Conservation (phyloP, 2,329 filamentous ascomycete genomes). For the Calonectria hawksworthii region DNA sequence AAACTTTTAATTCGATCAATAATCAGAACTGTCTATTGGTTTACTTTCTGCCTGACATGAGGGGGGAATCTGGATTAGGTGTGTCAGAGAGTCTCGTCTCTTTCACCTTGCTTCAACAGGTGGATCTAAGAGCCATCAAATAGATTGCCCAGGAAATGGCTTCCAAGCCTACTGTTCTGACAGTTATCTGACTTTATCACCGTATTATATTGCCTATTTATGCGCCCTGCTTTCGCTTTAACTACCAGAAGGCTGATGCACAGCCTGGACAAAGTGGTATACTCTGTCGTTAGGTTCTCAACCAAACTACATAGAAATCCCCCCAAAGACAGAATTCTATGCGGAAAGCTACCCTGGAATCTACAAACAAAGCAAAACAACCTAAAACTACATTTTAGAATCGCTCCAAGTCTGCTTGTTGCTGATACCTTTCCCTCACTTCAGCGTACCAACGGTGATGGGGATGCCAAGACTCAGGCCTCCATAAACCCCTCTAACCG, state of each 20-base stretch:
- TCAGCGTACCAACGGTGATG: too few relatives aligned
- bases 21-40: not conserved
- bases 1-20: not conserved
- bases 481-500: not conserved
- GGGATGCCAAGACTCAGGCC: not conserved
- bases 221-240: not conserved
- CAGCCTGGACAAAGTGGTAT: not conserved
- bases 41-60: not conserved
- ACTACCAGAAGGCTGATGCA: not conserved
- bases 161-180: not conserved
- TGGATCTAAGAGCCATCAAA: not conserved
- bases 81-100: not conserved
- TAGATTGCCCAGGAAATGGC: not conserved
- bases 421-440: not conserved
- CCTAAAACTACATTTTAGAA: too few relatives aligned
- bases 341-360: not conserved
- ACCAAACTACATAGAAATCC: not conserved
- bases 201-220: not conserved
- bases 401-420: too few relatives aligned
- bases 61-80: not conserved
- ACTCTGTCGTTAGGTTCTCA: not conserved
- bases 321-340: not conserved
- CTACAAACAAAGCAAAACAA: not conserved
- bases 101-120: not conserved
- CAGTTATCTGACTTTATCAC: not conserved